These are phyloP conservation scores for Aspergillus kassunensis DNA, from an alignment of 495 filamentous ascomycete species.

Conservation along the genomic window DNA sequence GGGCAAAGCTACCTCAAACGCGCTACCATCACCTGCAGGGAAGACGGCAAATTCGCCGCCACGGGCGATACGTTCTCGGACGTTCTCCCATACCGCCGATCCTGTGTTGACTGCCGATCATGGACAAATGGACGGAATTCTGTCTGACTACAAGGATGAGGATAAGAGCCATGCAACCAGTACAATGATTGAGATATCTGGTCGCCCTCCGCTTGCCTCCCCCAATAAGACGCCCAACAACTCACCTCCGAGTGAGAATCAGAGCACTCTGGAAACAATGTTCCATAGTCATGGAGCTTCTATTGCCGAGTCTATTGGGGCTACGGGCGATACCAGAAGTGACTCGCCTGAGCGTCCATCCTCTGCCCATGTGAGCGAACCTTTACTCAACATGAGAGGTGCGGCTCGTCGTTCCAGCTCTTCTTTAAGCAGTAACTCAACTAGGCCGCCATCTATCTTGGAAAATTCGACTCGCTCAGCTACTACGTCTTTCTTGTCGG, in stretches of 20 bases:
- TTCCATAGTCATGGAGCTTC: conserved; percentile 31
- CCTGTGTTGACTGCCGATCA: conserved; percentile 61
- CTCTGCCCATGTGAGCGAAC: conserved; percentile 24
- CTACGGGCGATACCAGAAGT: conserved; percentile 16
- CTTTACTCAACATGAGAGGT: conserved; percentile 28
- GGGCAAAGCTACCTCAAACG: conserved; percentile 20
- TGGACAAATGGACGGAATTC: conserved; percentile 55
- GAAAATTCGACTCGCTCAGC: conserved; percentile 39
- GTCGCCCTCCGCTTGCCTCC: conserved; percentile 54
- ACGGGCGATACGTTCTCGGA: conserved; percentile 55
- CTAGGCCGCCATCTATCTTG: conserved; percentile 37
- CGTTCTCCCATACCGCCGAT: conserved; percentile 60
- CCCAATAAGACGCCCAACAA: conserved; percentile 49
- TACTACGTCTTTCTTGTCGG: conserved; percentile 22
- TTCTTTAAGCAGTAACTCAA: conserved; percentile 26
- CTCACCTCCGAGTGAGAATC: conserved; percentile 45
- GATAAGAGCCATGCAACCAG: conserved; percentile 56
- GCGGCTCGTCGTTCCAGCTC: conserved; percentile 29
- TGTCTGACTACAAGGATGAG: conserved; percentile 30
- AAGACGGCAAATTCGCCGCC: conserved; percentile 41
- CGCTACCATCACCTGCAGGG: conserved; percentile 40
- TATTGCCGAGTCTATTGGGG: conserved; percentile 31
- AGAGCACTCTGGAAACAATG: conserved; percentile 22
- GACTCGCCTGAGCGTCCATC: conserved; percentile 22
- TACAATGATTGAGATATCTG: conserved; percentile 63